Percentiles rank a stretch among this genome's conserved stretches.
Conservation (phyloP, 208 protist species). For the Acanthamoeba castellanii region DNA sequence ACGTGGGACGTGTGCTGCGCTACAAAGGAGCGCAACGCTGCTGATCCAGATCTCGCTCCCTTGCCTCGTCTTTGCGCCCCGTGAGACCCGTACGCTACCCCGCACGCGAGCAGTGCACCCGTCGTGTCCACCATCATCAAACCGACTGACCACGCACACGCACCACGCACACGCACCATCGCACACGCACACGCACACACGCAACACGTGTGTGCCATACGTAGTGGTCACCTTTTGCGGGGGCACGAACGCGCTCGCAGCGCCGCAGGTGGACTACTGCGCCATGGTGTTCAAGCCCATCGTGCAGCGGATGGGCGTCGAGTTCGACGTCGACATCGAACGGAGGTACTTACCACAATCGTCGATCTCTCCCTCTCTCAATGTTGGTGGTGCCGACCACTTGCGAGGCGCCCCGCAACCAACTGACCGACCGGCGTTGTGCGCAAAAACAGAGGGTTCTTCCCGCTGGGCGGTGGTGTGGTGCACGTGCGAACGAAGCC, state of each 20-base stretch:
- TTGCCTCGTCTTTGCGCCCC: slow-evolving; percentile 70
- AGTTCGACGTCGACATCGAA: slow-evolving; percentile 64
- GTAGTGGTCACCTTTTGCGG: slow-evolving; percentile 69
- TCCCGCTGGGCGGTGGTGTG: slow-evolving; percentile 77
- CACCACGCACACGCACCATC: neutral
- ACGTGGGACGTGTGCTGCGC: too few species aligned
- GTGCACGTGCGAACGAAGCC: slow-evolving; percentile 73
- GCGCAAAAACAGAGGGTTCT: slow-evolving; percentile 70
- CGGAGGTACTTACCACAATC: neutral
- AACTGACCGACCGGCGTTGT: neutral
- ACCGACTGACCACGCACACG: neutral
- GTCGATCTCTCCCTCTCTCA: neutral
- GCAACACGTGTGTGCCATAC: neutral
- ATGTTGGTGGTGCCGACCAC: neutral
- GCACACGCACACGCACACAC: too few species aligned
- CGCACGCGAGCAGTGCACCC: neutral
- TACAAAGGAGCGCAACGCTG: slow-evolving; percentile 49
- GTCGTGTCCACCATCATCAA: neutral
- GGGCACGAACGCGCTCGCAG: slow-evolving; percentile 77
- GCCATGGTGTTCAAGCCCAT: slow-evolving; percentile 75
- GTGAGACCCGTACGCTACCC: neutral
- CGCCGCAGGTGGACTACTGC: slow-evolving; percentile 80
- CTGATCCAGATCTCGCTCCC: slow-evolving; percentile 79
- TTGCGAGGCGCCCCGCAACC: neutral
- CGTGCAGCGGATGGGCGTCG: slow-evolving; percentile 60